phyloP scores from a whole-genome alignment of 495 filamentous ascomycete species.

The Aspergillus baeticus region DNA sequence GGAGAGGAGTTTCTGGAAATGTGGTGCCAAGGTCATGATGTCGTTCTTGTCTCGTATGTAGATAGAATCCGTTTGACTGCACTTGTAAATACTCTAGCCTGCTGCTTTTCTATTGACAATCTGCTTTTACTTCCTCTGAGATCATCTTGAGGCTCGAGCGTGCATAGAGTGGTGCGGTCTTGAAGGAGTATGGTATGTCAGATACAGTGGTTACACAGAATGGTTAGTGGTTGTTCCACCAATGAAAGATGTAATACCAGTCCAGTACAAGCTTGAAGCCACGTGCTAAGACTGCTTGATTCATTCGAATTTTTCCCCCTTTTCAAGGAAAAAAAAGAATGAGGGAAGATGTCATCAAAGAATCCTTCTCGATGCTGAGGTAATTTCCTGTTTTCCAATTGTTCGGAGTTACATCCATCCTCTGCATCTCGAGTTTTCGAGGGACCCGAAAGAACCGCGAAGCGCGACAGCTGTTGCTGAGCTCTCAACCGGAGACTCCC shows the following conservation, averaged over 20 bases:
- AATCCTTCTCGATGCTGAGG: not conserved
- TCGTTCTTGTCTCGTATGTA: conserved; percentile 18
- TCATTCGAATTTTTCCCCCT: conserved; percentile 3
- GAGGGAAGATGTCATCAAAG: not conserved
- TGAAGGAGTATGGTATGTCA: too few species aligned
- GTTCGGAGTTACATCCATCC: not conserved
- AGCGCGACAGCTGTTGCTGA: not conserved
- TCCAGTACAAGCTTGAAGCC: not conserved
- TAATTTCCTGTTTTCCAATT: not conserved
- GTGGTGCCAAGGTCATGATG: conserved; percentile 9
- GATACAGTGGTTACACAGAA: too few species aligned
- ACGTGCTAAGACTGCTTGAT: not conserved
- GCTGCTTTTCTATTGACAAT: not conserved
- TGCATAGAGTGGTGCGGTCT: too few species aligned
- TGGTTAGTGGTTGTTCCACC: not conserved
- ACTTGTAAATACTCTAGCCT: conserved; percentile 3
- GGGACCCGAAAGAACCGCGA: conserved; percentile 5
- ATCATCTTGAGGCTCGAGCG: not conserved
- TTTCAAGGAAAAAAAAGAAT: conserved; percentile 1
- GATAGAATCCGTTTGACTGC: conserved; percentile 21
- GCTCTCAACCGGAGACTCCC: conserved; percentile 13
- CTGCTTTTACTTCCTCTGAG: not conserved
- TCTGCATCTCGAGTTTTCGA: not conserved
- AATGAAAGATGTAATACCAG: not conserved
- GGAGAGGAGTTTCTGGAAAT: conserved; percentile 20